These are phyloP conservation scores for Phytophthora tentaculata DNA, from an alignment of 352 stramenopile species.

Conservation along the genomic window DNA sequence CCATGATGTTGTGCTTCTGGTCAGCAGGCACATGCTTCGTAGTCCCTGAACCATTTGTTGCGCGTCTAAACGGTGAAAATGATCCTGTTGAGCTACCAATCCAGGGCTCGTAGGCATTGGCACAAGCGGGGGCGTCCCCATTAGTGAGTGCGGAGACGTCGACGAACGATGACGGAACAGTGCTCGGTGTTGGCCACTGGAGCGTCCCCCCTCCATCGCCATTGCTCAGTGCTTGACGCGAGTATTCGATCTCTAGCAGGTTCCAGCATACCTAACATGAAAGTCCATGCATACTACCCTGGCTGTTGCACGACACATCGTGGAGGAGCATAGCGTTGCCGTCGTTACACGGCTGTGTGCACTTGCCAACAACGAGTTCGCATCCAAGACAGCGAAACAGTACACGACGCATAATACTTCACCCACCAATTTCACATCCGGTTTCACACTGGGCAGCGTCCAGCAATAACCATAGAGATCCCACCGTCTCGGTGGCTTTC, in stretches of 20 bases:
- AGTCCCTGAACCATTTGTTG: slow-evolving; percentile 16
- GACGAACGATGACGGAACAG: slow-evolving; percentile 28
- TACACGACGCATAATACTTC: slow-evolving; percentile 74
- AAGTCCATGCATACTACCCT: slow-evolving; percentile 47
- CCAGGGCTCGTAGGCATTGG: slow-evolving; percentile 26
- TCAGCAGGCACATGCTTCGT: slow-evolving; percentile 69
- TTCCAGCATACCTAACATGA: slow-evolving; percentile 67
- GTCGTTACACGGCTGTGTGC: slow-evolving; percentile 74
- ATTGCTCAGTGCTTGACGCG: slow-evolving; percentile 58
- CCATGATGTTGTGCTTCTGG: too few relatives aligned
- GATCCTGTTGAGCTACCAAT: slow-evolving; percentile 27
- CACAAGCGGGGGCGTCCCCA: slow-evolving; percentile 27
- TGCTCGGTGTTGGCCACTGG: slow-evolving; percentile 25
- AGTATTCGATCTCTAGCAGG: slow-evolving; percentile 72
- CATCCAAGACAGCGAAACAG: slow-evolving; percentile 69
- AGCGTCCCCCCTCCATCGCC: slow-evolving; percentile 22
- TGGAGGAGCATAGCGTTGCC: slow-evolving; percentile 82
- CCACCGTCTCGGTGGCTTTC: slow-evolving; percentile 64
- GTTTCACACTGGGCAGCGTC: slow-evolving; percentile 55
- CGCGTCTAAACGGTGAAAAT: slow-evolving; percentile 28
- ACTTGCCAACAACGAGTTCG: slow-evolving; percentile 63
- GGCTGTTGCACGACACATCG: slow-evolving; percentile 60
- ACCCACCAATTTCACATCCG: slow-evolving; percentile 62
- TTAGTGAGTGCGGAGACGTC: slow-evolving; percentile 29
- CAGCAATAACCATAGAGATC: slow-evolving; percentile 75